These are phyloP conservation scores for Radiomyces spectabilis DNA, from an alignment of 192 early-diverging fungal genomes.

Conservation along the genomic window DNA sequence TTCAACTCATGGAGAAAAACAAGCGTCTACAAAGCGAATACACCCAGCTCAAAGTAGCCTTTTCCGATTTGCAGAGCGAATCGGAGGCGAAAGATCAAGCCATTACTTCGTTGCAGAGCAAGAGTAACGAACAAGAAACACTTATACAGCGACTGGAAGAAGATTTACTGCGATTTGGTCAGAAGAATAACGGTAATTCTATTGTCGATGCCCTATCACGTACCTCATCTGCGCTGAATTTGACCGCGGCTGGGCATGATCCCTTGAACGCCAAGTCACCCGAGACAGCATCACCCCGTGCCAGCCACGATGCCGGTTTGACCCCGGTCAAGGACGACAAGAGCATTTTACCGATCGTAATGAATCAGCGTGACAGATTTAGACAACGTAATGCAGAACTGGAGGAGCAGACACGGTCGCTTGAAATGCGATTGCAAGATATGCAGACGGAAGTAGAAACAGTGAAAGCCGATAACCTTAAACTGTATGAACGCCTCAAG, in stretches of 20 bases:
- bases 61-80: conserved; percentile 22
- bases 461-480: conserved; percentile 78
- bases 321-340: conserved; percentile 19
- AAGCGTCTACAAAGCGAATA: conserved; percentile 69
- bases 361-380: conserved; percentile 85
- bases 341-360: conserved; percentile 77
- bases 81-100: conserved; percentile 28
- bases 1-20: conserved; percentile 75
- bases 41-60: conserved; percentile 47
- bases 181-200: conserved; percentile 2
- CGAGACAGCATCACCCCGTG: not conserved
- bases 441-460: conserved; percentile 56
- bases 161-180: conserved; percentile 40
- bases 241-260: not conserved
- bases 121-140: conserved; percentile 29
- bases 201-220: not conserved
- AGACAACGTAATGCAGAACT: conserved; percentile 80
- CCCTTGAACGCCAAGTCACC: too few relatives aligned
- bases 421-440: conserved; percentile 41
- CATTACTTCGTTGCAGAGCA: conserved; percentile 20
- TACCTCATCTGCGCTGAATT: not conserved
- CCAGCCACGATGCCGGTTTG: not conserved
- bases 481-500: conserved; percentile 84
- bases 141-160: conserved; percentile 48
- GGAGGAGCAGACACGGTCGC: conserved; percentile 58